These are phyloP conservation scores for Microbotryomycetes sp. DNA, from an alignment of 1,284 basidiomycete genomes.

Conservation along the genomic window DNA sequence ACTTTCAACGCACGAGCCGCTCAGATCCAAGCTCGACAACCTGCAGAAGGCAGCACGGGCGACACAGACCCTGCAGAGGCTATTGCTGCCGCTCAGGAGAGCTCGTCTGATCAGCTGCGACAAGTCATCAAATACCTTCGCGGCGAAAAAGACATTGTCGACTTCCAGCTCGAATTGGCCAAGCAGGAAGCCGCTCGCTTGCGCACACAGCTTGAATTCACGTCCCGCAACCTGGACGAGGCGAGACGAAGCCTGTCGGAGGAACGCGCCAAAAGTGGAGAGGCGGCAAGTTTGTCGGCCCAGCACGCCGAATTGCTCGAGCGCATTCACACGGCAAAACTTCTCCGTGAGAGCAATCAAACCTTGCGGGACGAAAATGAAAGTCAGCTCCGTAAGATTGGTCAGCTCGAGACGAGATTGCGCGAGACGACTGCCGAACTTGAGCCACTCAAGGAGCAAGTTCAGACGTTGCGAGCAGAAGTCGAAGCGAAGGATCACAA, in stretches of 20 bases:
- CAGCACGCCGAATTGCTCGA: conserved; percentile 80
- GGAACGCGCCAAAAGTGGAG: conserved; percentile 69
- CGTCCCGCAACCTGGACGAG: conserved; percentile 62
- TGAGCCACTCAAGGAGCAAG: conserved; percentile 66
- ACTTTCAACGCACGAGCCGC: conserved; percentile 73
- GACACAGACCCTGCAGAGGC: conserved; percentile 49
- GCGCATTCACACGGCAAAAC: conserved; percentile 77
- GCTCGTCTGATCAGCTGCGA: conserved; percentile 49
- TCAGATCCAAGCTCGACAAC: conserved; percentile 61
- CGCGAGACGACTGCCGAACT: conserved; percentile 53
- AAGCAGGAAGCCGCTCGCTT: conserved; percentile 74
- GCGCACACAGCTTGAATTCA: conserved; percentile 66
- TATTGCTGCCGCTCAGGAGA: conserved; percentile 28
- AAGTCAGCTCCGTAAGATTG: conserved; percentile 55
- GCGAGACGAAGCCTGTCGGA: conserved; percentile 46
- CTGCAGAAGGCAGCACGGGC: conserved; percentile 45
- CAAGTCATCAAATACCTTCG: conserved; percentile 74
- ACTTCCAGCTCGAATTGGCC: conserved; percentile 74
- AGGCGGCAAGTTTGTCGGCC: conserved; percentile 58
- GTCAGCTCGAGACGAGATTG: conserved; percentile 59
- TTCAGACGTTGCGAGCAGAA: conserved; percentile 62
- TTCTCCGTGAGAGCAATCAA: conserved; percentile 79
- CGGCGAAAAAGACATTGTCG: conserved; percentile 83
- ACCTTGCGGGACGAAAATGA: conserved; percentile 72
- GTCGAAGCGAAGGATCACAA: conserved; percentile 62